Conservation (phyloP, 1,284 basidiomycete genomes). For the Trichosporon asahii region DNA sequence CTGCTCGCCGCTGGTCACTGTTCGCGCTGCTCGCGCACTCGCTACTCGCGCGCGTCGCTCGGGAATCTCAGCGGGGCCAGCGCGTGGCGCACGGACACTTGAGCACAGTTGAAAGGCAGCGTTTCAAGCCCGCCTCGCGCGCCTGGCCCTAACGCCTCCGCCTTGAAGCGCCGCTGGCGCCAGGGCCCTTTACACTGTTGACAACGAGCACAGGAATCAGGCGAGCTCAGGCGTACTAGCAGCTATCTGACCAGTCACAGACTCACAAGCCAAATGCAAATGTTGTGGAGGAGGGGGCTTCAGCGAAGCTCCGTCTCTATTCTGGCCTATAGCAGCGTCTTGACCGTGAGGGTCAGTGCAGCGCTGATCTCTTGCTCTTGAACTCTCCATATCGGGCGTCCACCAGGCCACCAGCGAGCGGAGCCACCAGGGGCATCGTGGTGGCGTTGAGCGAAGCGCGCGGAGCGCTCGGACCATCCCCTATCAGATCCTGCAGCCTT, state of each 20-base stretch:
- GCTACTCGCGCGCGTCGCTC: background rate
- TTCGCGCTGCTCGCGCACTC: too few relatives aligned
- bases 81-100: conserved; percentile 4
- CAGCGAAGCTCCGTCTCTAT: too few relatives aligned
- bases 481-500: background rate
- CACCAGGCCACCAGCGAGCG: background rate
- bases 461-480: background rate
- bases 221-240: too few relatives aligned
- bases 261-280: too few relatives aligned
- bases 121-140: background rate
- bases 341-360: background rate
- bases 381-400: background rate
- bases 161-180: too few relatives aligned
- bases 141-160: too few relatives aligned
- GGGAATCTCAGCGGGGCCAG: background rate
- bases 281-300: too few relatives aligned
- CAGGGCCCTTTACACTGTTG: background rate
- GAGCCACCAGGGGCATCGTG: too few relatives aligned
- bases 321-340: background rate
- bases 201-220: background rate
- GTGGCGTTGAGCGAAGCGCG: too few relatives aligned
- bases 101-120: too few relatives aligned
- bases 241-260: background rate
- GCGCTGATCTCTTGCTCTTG: background rate
- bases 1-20: too few relatives aligned